Evolutionary conservation across 176 grass and related monocot species (phyloP).

Genomic region (Poa pratensis): DNA sequence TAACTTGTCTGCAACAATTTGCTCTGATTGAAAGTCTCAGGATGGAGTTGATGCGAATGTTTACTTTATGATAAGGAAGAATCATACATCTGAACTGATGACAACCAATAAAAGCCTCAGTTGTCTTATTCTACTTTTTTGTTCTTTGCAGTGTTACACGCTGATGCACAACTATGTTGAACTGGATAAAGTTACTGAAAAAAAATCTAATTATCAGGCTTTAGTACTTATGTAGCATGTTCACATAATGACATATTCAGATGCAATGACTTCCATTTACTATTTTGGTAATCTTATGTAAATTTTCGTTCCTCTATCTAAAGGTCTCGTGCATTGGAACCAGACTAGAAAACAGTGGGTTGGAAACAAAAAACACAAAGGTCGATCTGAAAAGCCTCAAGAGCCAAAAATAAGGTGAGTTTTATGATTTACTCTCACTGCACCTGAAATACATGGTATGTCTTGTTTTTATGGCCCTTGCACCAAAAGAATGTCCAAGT

Average conservation of each 20-base stretch:
- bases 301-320: slow-evolving; percentile 19
- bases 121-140: slow-evolving; percentile 17
- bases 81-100: not conserved
- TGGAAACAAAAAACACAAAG: slow-evolving; percentile 58
- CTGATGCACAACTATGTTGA: slow-evolving; percentile 2
- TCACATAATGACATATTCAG: not conserved
- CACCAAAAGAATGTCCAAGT: not conserved
- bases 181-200: slow-evolving; percentile 1
- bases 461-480: not conserved
- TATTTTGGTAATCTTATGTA: slow-evolving; percentile 1
- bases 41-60: not conserved
- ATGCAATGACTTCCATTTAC: not conserved
- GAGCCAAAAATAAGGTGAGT: slow-evolving; percentile 81
- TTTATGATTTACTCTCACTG: not conserved
- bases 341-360: slow-evolving; percentile 86
- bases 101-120: not conserved
- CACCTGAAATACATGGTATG: not conserved
- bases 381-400: slow-evolving; percentile 50
- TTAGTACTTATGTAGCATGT: slow-evolving; percentile 5
- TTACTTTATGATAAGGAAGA: slow-evolving; percentile 4
- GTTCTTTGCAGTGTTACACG: not conserved
- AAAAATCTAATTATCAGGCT: not conserved
- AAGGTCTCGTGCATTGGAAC: slow-evolving; percentile 91
- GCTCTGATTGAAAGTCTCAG: not conserved
- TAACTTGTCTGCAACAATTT: not conserved